Evolutionary conservation across 1,284 basidiomycete genomes (phyloP), one percentile per base, ranked within the genome.

Genomic region (Malassezia sympodialis): DNA sequence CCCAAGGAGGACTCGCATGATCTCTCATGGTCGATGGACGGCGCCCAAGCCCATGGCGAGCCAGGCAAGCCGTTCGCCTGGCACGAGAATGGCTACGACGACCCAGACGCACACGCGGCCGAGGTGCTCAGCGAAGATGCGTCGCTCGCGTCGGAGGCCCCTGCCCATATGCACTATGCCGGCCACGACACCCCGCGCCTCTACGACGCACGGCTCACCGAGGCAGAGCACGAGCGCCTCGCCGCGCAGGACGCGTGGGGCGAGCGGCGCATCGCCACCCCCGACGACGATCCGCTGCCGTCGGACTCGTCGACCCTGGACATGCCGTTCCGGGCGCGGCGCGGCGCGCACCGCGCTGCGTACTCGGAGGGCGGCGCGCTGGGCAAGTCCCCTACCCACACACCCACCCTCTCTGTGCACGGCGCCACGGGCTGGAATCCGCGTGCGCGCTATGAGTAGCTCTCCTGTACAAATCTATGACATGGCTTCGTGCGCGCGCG

Each of bases 241-340:
- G 54, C 34, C 15, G 54, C 40, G 23, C 49, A 56, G 26, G 23
- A 35, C 17, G 48, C 47, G 11, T 49, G 54, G 45, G 34, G 51
- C n/a, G 42, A 45, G 30, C 34, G 51, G 23, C 54, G 49, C 17
- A 2, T 17, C 14, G 54, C 41, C 14, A 49, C 54, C 10, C 28
- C 46, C 10, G 54, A 49, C 14, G 19, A 15, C 37, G 31, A 32
- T 4, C 14, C 12, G 4, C 15, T 6, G 37, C 10, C 14, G 2
- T 30, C 24, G 15, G 37, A 37, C 35, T 31, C 40, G 27, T 21
- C 32, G 32, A n/a, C n/a, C n/a, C n/a, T n/a, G n/a, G n/a, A 34
- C 32, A 32, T 3, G 32, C 17, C 46, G 32, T 28, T 35, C 24
- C 46, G 46, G 8, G 28, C 44, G 30, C 32, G 34, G 4, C 46